Base-by-base conservation (phyloP, 495 filamentous ascomycete genomes). In the Talaromyces trachyspermus region DNA sequence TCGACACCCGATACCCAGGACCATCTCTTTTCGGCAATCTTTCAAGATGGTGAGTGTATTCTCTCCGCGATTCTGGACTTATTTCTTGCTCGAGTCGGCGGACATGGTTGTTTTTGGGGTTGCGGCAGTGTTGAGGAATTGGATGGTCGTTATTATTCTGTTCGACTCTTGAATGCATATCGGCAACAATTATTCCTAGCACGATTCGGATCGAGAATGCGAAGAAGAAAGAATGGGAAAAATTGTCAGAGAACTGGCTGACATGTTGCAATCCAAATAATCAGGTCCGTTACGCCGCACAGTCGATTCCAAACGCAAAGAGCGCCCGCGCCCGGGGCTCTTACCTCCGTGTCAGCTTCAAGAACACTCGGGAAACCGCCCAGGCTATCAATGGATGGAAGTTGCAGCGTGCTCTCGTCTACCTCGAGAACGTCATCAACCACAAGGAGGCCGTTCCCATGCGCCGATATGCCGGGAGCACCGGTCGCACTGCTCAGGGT, bases 361-460 rank as follows among this genome's bases (percentile, higher is more conserved):
- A 97, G 83, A 97, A 98, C 83, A 96, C 92, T 71, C 88, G 91
- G 66, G 94, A 99, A 79, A 95, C 92, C 54, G 94, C 92, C 48
- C 90, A 96, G 77, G 89, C 91, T 53, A 89, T 97, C 83, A 96
- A 88, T 73, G 91, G 92, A 72, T 95, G 91, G 92, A 97, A 97
- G 79, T 77, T 97, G 62, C 75, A 84, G 71, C 92, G 92, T 64
- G 94, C 92, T 54, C 74, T 95, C 57, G 79, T 76, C 62, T 99
- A 90, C 83, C 84, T 99, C 65, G 88, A 92, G 76, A 96, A 97
- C 70, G 92, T 99, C 57, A 80, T 83, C 66, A 83, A 84, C 71
- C 87, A 97, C 77, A 84, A 83, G 70, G 91, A 97, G 78, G 90
- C 88, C 52, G 87, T 99, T 57, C 92, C 92, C 56, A 89, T 99